Evolutionary conservation across 805 yeast species (phyloP), one percentile per base, ranked within the genome.

Genomic region (Sungouiella blattae): DNA sequence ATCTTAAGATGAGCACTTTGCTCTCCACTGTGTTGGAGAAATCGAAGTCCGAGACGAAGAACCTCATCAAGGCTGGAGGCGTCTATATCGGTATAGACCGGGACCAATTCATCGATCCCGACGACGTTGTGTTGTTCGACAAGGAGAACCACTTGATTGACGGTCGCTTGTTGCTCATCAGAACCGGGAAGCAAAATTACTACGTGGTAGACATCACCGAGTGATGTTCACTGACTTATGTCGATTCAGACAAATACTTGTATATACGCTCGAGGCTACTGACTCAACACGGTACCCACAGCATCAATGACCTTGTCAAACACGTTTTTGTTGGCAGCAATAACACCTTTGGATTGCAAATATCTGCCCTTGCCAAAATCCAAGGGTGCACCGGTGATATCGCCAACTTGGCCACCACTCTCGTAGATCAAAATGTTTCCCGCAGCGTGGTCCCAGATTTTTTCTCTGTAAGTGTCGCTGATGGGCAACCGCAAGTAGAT

Each of bases 391-490:
- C 96, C 96, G 36, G 74, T 60, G 60, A 91, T 77, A 55, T 93
- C 98, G 11, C 91, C 78, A 9, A 93, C 98, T 32, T 68, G 58
- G 5, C 98, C 98, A 28, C 97, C 97, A 49, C 94, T 84, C 60
- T 94, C 98, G 23, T 75, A 71, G 30, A 94, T 80, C 41, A 93
- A 72, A 11, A 91, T 70, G 52, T 84, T 83, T 3, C 98, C 99
- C 2, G 97, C 94, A 13, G 98, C 98, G 58, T 93, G 99, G 62
- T 93, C 99, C 98, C 98, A 93, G 41, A 93, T 88, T 62, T 93
- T 93, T 58, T 93, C 99, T 50, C 86, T 75, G 58, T 89, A 93
- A 3, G 74, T 62, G 33, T 78, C 69, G 46, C 73, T 78, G 30
- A 81, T 77, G 11, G 99, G 99, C 39, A 94, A 64, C 48, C 99